A percentile compares a stretch with the other conserved stretches of the same genome.
These are phyloP conservation scores for Axilococcus clingmanii DNA, from an alignment of 139 green algal species.

Conservation along the genomic window DNA sequence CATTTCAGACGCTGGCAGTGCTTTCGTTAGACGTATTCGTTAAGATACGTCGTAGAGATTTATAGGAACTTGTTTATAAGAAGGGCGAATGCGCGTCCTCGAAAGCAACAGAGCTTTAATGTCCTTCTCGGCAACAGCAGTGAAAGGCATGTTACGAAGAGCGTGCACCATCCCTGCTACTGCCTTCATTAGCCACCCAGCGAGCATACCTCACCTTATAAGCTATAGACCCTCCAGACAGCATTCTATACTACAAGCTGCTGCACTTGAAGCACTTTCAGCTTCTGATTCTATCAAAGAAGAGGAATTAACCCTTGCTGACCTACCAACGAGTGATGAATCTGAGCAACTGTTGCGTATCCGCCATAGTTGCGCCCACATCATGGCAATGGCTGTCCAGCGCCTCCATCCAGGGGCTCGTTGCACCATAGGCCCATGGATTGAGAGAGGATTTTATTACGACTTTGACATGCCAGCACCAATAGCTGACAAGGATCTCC, in stretches of 20 bases:
- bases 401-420: constrained; percentile 74
- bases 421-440: constrained; percentile 93
- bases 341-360: constrained; percentile 70
- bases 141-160: too few relatives aligned
- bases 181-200: too few relatives aligned
- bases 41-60: too few relatives aligned
- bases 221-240: not conserved
- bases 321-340: constrained; percentile 64
- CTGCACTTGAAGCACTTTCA: not conserved
- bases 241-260: not conserved
- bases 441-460: constrained; percentile 97
- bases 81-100: too few relatives aligned
- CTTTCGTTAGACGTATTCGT: too few relatives aligned
- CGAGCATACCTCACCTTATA: too few relatives aligned
- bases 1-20: too few relatives aligned
- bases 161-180: too few relatives aligned
- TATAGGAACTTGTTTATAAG: too few relatives aligned
- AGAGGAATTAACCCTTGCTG: constrained; percentile 8
- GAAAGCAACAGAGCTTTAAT: too few relatives aligned
- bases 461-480: constrained; percentile 82
- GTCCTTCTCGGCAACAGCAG: too few relatives aligned
- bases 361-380: constrained; percentile 84
- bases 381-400: constrained; percentile 98
- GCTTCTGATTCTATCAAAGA: not conserved
- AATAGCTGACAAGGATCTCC: constrained; percentile 84